Evolutionary conservation across 495 filamentous ascomycete genomes (phyloP), one percentile per base, ranked within the genome.

Genomic region (Parathielavia hyrcaniae): DNA sequence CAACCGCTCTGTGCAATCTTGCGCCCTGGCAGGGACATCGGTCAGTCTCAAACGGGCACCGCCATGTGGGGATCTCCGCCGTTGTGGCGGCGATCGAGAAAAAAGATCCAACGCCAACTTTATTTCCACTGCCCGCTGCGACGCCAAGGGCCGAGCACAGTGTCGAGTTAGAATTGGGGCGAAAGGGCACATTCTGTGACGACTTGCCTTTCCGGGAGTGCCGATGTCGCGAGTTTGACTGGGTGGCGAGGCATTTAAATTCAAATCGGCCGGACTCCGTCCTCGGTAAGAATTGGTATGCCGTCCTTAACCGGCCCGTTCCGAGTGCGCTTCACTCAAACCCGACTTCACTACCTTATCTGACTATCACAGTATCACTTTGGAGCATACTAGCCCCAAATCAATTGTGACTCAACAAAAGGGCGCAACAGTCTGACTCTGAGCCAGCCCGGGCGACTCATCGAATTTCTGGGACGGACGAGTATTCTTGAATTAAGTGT

Each of bases 291-390:
- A 6, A 30, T 3, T n/a, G 26, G 26, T 53, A 60, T 62, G 64
- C 64, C 64, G 64, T 50, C 62, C 58, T 16, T 67, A 67, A 48
- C 64, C 64, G 64, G 53, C 48, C 11, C 7, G 50, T 58, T 54
- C 61, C 61, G 64, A 40, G 46, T 17, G 23, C 20, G 39, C 14
- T 35, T 53, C 22, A 10, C 17, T 39, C 40, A 43, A 2, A 40
- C 35, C 26, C 19, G 9, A 35, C 16, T 45, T 23, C n/a, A 11
- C 8, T n/a, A n/a, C n/a, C n/a, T n/a, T n/a, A n/a, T n/a, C n/a
- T n/a, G n/a, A n/a, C n/a, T n/a, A n/a, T n/a, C n/a, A n/a, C n/a
- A n/a, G n/a, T n/a, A n/a, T n/a, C n/a, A n/a, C 45, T 11, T 17
- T 17, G n/a, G 8, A 17, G 6, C 6, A 22, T n/a, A n/a, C 7